Conservation (phyloP, 2,329 filamentous ascomycete genomes). For the Akanthomyces lecanii region DNA sequence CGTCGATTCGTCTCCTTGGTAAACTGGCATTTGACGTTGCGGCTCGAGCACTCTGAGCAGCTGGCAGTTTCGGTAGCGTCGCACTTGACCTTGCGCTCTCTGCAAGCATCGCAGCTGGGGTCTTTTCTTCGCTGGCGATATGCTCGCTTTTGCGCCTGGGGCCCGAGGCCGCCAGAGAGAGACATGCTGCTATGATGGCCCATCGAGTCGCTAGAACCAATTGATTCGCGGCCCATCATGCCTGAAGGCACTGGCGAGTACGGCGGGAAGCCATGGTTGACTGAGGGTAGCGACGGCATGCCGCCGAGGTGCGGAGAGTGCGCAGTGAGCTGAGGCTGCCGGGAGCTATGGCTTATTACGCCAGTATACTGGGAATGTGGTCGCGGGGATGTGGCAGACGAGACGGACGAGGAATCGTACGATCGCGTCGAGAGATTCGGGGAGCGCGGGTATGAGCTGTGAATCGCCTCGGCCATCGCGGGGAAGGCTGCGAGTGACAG, state of each 20-base stretch:
- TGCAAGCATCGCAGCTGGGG: constrained; percentile 93
- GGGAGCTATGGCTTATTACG: constrained; percentile 48
- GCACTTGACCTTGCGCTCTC: constrained; percentile 82
- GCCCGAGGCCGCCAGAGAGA: constrained; percentile 7
- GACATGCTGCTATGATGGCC: constrained; percentile 47
- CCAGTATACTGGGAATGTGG: constrained; percentile 49
- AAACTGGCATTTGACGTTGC: constrained; percentile 96
- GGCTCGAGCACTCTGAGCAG: constrained; percentile 94
- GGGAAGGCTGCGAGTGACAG: constrained; percentile 23
- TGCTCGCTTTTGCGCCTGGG: constrained; percentile 79
- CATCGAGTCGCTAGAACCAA: constrained; percentile 56
- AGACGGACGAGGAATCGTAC: constrained; percentile 61
- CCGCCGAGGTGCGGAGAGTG: constrained; percentile 44
- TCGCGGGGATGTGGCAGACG: constrained; percentile 57
- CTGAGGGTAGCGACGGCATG: constrained; percentile 47
- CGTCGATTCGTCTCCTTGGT: constrained; percentile 97
- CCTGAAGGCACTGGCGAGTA: constrained; percentile 48
- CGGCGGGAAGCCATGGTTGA: constrained; percentile 47
- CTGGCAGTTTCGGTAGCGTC: constrained; percentile 95
- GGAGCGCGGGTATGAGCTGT: constrained; percentile 57
- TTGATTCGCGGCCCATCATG: constrained; percentile 54
- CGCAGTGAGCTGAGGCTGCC: constrained; percentile 45
- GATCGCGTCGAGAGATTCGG: constrained; percentile 58
- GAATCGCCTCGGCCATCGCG: constrained; percentile 50
- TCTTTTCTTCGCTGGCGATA: constrained; percentile 95